Evolutionary conservation across 805 yeast genomes (phyloP).

Genomic region (Kluyveromyces lactis): DNA sequence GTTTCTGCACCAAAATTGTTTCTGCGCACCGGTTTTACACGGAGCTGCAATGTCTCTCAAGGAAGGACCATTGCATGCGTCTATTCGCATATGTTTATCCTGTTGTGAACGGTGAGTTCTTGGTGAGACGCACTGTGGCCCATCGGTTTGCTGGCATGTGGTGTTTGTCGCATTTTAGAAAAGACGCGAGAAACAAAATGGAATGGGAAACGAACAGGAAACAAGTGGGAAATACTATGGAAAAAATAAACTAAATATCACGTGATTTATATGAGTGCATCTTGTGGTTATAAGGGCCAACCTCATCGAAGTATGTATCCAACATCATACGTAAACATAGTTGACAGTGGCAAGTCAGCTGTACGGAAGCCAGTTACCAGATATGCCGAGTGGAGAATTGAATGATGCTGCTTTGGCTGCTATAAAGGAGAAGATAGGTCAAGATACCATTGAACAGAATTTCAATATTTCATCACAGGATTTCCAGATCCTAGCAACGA

Average conservation of each 20-base stretch:
- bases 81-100: neutral
- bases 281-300: no score
- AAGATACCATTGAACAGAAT: constrained; percentile 13
- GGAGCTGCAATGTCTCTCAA: neutral
- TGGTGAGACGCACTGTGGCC: neutral
- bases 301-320: no score
- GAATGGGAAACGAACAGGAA: neutral
- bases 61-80: neutral
- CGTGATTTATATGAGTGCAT: no score
- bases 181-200: neutral
- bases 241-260: no score
- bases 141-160: neutral
- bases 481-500: constrained; percentile 58
- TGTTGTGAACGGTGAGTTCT: neutral
- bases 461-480: constrained; percentile 17
- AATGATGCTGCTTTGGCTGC: neutral
- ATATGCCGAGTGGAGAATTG: neutral
- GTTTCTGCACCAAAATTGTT: neutral
- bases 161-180: constrained; percentile 1
- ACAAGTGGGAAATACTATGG: constrained; percentile 1
- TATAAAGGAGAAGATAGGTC: neutral
- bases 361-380: no score
- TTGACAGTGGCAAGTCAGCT: no score
- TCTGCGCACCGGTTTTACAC: neutral
- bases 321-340: no score